Conservation (phyloP, 108 stramenopile genomes). For the Craspedostauros australis region DNA sequence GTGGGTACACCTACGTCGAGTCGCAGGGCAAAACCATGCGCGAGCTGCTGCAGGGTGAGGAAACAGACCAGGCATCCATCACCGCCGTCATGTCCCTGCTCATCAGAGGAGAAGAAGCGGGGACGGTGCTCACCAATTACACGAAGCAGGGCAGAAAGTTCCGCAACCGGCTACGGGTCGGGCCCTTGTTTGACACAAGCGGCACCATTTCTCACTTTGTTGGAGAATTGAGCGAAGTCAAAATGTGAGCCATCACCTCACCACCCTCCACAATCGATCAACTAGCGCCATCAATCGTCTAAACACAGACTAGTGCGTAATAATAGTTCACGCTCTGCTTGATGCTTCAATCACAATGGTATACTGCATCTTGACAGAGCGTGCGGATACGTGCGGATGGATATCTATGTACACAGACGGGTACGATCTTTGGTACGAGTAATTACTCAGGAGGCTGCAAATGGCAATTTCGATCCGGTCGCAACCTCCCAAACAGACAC, state of each 20-base stretch:
- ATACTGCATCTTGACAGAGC: too few species aligned
- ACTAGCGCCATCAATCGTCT: background rate
- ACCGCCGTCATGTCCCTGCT: slow-evolving; percentile 47
- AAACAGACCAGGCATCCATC: slow-evolving; percentile 43
- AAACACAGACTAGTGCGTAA: background rate
- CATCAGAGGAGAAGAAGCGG: slow-evolving; percentile 58
- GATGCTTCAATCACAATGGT: too few species aligned
- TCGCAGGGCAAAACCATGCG: slow-evolving; percentile 52
- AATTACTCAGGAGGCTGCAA: too few species aligned
- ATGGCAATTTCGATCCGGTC: too few species aligned
- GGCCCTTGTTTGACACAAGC: slow-evolving; percentile 45
- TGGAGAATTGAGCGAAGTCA: slow-evolving; percentile 64
- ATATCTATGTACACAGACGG: too few species aligned
- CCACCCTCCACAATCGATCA: background rate
- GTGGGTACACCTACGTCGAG: slow-evolving; percentile 56
- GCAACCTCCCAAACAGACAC: too few species aligned
- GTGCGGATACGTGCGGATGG: too few species aligned
- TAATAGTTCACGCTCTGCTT: too few species aligned
- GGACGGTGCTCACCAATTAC: slow-evolving; percentile 65
- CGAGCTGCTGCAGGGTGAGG: slow-evolving; percentile 48
- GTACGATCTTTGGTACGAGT: too few species aligned
- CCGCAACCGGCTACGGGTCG: slow-evolving; percentile 59
- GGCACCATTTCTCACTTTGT: slow-evolving; percentile 60
- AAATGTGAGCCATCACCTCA: slow-evolving; percentile 3
- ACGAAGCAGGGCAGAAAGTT: slow-evolving; percentile 56